A percentile compares a stretch with the other conserved stretches of the same genome.
Conservation (phyloP, 2,329 filamentous ascomycete genomes). For the Fusarium algeriense region DNA sequence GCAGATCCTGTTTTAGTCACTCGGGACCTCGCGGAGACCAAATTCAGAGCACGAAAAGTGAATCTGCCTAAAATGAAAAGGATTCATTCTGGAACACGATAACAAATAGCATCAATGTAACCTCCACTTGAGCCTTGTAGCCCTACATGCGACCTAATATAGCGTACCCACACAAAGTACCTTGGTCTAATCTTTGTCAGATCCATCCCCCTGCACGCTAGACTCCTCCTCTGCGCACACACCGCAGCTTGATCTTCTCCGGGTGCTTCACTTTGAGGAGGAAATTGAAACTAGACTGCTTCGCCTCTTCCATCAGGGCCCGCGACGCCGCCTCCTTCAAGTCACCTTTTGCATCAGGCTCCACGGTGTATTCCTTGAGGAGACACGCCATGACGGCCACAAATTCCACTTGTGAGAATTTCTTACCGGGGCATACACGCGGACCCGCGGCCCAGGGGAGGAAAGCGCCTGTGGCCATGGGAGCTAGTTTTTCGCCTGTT, state of each 20-base stretch:
- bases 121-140: constrained; percentile 1
- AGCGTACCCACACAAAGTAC: background rate
- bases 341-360: constrained; percentile 29
- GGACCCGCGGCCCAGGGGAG: constrained; percentile 36
- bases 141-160: background rate
- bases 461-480: constrained; percentile 27
- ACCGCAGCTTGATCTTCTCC: constrained; percentile 37
- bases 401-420: constrained; percentile 45
- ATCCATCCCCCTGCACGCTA: background rate
- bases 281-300: constrained; percentile 43
- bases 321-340: constrained; percentile 26
- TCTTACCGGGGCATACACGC: constrained; percentile 39
- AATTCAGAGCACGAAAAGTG: background rate
- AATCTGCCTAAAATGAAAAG: background rate
- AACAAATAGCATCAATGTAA: background rate
- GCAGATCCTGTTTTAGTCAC: background rate
- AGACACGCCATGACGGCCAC: constrained; percentile 40
- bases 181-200: background rate
- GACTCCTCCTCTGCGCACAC: constrained; percentile 22
- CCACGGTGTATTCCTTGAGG: constrained; percentile 33
- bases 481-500: constrained; percentile 24
- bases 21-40: background rate
- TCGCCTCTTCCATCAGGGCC: constrained; percentile 39
- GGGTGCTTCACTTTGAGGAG: constrained; percentile 42
- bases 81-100: constrained; percentile 1